These are phyloP conservation scores for Pyracantha coccinea DNA, from an alignment of 331 rosid genomes.

Conservation along the genomic window DNA sequence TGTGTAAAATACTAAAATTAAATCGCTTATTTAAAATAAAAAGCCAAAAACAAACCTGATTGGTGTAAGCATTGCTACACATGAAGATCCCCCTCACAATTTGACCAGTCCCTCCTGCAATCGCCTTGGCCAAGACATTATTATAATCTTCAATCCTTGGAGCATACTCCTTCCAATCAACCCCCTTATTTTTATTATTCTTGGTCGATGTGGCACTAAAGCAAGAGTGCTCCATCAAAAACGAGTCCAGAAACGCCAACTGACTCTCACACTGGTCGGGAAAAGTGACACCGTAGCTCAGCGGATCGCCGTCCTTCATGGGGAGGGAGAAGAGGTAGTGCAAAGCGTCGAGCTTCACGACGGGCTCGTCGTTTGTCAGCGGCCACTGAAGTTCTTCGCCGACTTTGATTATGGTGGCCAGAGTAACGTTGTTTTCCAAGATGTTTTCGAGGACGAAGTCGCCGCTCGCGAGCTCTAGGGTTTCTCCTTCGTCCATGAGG, in stretches of 20 bases:
- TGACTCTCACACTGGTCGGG: conserved; percentile 24
- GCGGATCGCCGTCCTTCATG: conserved; percentile 64
- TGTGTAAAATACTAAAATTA: too few relatives aligned
- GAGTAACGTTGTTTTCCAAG: conserved; percentile 36
- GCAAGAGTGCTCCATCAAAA: conserved; percentile 54
- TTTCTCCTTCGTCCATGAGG: conserved; percentile 66
- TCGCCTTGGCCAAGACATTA: conserved; percentile 63
- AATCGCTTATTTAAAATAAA: too few relatives aligned
- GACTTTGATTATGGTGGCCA: conserved; percentile 57
- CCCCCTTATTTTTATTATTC: conserved; percentile 26
- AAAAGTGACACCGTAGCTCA: conserved; percentile 80
- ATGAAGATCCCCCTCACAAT: conserved; percentile 75
- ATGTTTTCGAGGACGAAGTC: conserved; percentile 45
- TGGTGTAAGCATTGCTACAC: conserved; percentile 69
- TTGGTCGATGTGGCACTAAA: conserved; percentile 35
- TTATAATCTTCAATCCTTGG: conserved; percentile 70
- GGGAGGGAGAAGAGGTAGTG: conserved; percentile 66
- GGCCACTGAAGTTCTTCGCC: conserved; percentile 77
- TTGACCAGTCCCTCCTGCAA: conserved; percentile 92
- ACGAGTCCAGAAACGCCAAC: conserved; percentile 46
- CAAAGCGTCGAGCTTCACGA: conserved; percentile 56
- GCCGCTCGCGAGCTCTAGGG: conserved; percentile 49
- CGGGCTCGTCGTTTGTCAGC: conserved; percentile 79
- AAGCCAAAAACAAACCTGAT: conserved; percentile 45
- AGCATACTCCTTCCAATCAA: conserved; percentile 80